phyloP scores from a whole-genome alignment of 1,139 yeast species.

The Yamadazyma conglobata region DNA sequence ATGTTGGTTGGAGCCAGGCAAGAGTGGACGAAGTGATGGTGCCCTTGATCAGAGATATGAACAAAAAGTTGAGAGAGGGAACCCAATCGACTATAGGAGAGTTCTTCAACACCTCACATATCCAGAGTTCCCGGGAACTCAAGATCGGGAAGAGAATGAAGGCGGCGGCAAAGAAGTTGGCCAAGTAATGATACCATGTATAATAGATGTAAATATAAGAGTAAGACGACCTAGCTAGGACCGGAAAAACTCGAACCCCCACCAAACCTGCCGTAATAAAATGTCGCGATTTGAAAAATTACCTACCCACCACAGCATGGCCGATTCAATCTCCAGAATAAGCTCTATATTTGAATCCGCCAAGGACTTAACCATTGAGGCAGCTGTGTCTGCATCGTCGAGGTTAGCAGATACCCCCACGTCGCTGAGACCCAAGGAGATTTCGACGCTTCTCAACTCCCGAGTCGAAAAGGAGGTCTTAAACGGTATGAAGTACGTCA shows the following conservation, averaged over 20 bases:
- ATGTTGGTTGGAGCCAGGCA: constrained; percentile 80
- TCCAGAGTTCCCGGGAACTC: constrained; percentile 42
- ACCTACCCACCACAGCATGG: constrained; percentile 23
- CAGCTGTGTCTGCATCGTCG: constrained; percentile 76
- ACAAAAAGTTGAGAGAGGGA: constrained; percentile 52
- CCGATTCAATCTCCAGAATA: constrained; percentile 40
- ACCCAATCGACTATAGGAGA: constrained; percentile 56
- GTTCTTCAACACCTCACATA: constrained; percentile 53
- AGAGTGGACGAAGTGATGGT: constrained; percentile 79
- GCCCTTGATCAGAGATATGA: constrained; percentile 83
- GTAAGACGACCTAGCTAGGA: too few species aligned
- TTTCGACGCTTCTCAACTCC: constrained; percentile 64
- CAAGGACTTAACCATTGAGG: constrained; percentile 72
- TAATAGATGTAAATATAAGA: too few species aligned
- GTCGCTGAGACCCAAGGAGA: constrained; percentile 58
- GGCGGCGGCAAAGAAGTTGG: constrained; percentile 53
- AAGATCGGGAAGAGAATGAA: constrained; percentile 57
- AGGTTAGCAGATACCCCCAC: constrained; percentile 56
- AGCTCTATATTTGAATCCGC: constrained; percentile 71
- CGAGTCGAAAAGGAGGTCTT: constrained; percentile 67
- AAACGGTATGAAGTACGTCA: constrained; percentile 73
- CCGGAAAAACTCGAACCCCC: too few species aligned
- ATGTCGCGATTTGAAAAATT: too few species aligned
- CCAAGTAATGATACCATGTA: too few species aligned
- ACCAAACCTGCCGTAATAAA: too few species aligned